Base-by-base conservation (phyloP, 2,329 filamentous ascomycete species). In the Onygenales sp. region DNA sequence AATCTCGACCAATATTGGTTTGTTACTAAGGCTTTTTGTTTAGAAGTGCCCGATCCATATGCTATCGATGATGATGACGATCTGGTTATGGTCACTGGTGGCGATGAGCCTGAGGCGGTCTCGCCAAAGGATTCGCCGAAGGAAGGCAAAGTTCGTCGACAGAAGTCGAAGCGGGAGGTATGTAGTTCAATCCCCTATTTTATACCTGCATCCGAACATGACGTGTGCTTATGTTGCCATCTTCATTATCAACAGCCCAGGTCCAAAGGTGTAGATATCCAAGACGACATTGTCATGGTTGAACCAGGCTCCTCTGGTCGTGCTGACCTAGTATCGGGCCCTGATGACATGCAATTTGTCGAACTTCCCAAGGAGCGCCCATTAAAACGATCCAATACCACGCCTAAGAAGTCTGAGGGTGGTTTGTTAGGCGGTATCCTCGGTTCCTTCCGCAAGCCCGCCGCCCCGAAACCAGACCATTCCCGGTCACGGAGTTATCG, bases 41-140 rank as follows among this genome's bases (percentile, higher is more conserved):
- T 42, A 69, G 67, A 56, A 52, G 63, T 63, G 55, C 76, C 74
- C 56, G 77, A 81, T 65, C 79, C 84, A 56, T 84, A 86, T 70
- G 74, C 81, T 31, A 74, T 84, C 53, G 78, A 82, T 54, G 83
- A 86, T 58, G 81, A 85, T 48, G 82, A 85, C 49, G 82, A 85
- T 61, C 71, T 81, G 53, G 74, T 81, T 49, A 78, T 84, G 74
- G 74, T 80, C 42, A 77, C 85, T 58, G 68, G 67, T 31, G 50
- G 17, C 21, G 50, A 68, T 67, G 45, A 76, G 77, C 65, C 62
- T 33, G 68, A 65, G 5, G 61, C 60, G 7, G 57, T 64, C 32
- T 63, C 65, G 27, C 59, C 64, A 0, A 68, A 65, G 37, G 61
- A 65, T n/a, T 62, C 62, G 17, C 63, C 66, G 10, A 67, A 64